Base-by-base conservation (phyloP, 805 yeast species). In the Yamadazyma scolyti region DNA sequence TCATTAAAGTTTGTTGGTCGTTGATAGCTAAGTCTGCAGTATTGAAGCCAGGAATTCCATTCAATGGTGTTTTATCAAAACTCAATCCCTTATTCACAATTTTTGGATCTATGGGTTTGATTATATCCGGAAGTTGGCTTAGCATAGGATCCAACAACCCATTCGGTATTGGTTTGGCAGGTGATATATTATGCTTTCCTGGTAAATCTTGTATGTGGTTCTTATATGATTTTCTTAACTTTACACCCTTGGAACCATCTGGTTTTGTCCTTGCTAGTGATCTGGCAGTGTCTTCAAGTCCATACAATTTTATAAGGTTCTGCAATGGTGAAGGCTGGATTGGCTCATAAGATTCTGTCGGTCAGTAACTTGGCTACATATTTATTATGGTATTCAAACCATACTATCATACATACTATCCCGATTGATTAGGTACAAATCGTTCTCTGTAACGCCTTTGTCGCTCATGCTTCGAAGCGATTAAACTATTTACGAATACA, bases 221-320 rank as follows among this genome's bases (percentile, higher is more conserved):
- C 56, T 93, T 93, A 61, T 93, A 93, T 0, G 97, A 87, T 58
- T 93, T 93, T 47, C 98, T 73, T 33, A 93, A 71, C 59, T 93
- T 93, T 22, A 88, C 88, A 33, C 96, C 96, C 45, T 85, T 88
- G 1, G 93, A 73, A 0, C 96, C 96, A 47, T 82, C 94, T 2
- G 87, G 80, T 47, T 85, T 88, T 8, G 81, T 72, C 49, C 98
- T 73, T 1, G 96, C 95, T 25, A 93, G 81, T 3, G 95, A 79
- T 33, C 74, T 68, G 1, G 96, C 84, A 9, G 89, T 61, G 2
- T 69, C 71, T 23, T 73, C 72, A 23, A 93, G 58, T 2, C 79
- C 79, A 46, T 87, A 93, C 10, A 82, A 55, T 16, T 74, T 61
- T 13, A 88, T 70, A 31, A 93, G 65, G 55, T 89, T 84, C 33